Evolutionary conservation across 495 filamentous ascomycete species (phyloP).

Genomic region (Penicillium odoratum): DNA sequence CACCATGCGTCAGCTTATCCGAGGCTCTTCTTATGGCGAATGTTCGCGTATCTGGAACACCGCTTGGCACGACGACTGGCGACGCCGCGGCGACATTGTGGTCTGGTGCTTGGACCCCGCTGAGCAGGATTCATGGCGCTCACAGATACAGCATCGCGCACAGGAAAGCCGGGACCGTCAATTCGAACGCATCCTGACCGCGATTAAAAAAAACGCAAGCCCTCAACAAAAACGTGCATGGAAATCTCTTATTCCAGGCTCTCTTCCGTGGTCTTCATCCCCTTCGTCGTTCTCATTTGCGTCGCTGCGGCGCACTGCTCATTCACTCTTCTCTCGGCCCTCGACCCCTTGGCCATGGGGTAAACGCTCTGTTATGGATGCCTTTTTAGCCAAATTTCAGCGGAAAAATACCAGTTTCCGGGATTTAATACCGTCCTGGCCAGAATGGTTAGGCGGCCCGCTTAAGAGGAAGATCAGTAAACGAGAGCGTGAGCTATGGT

Average conservation of each 20-base stretch:
- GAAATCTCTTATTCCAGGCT: slow-evolving; percentile 9
- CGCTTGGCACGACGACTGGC: slow-evolving; percentile 83
- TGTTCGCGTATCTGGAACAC: slow-evolving; percentile 79
- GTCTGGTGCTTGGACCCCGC: slow-evolving; percentile 64
- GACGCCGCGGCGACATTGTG: slow-evolving; percentile 80
- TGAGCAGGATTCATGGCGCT: slow-evolving; percentile 39
- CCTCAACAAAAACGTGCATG: slow-evolving; percentile 23
- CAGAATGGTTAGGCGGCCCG: slow-evolving; percentile 12
- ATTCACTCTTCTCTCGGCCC: slow-evolving; percentile 13
- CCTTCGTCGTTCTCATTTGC: slow-evolving; percentile 4
- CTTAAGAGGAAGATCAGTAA: slow-evolving; percentile 11
- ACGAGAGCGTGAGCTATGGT: slow-evolving; percentile 28
- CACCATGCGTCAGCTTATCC: slow-evolving; percentile 47
- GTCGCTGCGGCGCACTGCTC: slow-evolving; percentile 13
- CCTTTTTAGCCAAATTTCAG: slow-evolving; percentile 13
- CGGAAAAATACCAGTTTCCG: slow-evolving; percentile 3
- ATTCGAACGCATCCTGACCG: slow-evolving; percentile 38
- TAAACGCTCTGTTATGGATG: slow-evolving; percentile 11
- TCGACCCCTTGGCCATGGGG: slow-evolving; percentile 32
- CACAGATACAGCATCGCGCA: slow-evolving; percentile 20
- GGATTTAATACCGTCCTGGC: slow-evolving; percentile 14
- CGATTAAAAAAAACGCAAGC: slow-evolving; percentile 27
- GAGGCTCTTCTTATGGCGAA: slow-evolving; percentile 59
- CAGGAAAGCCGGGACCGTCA: slow-evolving; percentile 35
- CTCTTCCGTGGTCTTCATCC: slow-evolving; percentile 9